These are phyloP conservation scores for Cryptosporidium sp. DNA, from an alignment of 169 alveolate genomes.

Conservation along the genomic window DNA sequence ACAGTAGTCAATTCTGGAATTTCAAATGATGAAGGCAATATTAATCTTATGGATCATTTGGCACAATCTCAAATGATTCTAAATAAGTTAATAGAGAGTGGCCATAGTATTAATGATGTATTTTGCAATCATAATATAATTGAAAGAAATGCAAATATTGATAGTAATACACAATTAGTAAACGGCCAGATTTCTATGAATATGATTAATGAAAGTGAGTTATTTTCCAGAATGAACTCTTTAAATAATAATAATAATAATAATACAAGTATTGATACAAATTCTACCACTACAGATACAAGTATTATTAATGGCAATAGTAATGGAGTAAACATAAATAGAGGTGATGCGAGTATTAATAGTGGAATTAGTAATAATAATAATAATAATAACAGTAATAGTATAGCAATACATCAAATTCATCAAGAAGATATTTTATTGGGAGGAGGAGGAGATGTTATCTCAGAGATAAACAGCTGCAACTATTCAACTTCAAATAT, in stretches of 20 bases:
- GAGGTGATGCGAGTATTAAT: neutral
- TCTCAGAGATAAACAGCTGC: neutral
- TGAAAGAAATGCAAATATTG: neutral
- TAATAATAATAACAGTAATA: neutral
- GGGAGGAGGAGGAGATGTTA: neutral
- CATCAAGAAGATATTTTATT: neutral
- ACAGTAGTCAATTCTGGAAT: neutral
- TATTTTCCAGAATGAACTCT: neutral
- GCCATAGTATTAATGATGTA: slow-evolving; percentile 10
- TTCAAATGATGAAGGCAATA: neutral
- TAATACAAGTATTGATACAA: neutral
- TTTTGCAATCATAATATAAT: neutral
- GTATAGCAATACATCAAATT: neutral
- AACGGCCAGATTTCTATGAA: neutral
- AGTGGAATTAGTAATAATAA: neutral
- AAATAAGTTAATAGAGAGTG: slow-evolving; percentile 22
- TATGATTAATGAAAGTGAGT: neutral
- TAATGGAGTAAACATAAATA: neutral
- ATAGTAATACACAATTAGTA: neutral
- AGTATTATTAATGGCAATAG: neutral
- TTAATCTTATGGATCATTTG: slow-evolving; percentile 2
- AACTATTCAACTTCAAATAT: neutral
- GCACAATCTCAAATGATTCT: slow-evolving; percentile 28
- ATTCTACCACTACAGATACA: neutral
- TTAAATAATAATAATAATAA: slow-evolving; percentile 3